phyloP scores from a whole-genome alignment of 371 early-diverging fungal genomes.

The Paraphysoderma sedebokerense region DNA sequence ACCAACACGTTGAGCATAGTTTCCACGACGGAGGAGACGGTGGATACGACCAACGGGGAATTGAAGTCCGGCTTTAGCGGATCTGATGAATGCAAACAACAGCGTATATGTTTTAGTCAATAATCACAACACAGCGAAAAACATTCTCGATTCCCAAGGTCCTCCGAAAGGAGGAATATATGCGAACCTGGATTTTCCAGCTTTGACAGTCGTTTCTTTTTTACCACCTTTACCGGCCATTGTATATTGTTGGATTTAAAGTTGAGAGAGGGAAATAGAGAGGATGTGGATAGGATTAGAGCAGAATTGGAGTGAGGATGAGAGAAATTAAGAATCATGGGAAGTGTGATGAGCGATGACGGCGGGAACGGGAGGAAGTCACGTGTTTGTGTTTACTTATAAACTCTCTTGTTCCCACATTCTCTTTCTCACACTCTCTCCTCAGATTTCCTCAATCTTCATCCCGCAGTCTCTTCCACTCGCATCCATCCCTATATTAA shows the following conservation, averaged over 20 bases:
- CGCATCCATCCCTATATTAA: neutral
- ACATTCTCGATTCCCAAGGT: neutral
- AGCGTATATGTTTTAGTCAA: neutral
- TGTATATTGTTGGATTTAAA: neutral
- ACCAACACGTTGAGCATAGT: conserved; percentile 36
- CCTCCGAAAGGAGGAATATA: neutral
- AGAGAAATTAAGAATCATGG: too few species aligned
- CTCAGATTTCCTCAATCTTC: too few species aligned
- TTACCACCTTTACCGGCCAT: neutral
- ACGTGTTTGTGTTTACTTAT: too few species aligned
- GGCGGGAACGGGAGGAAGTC: too few species aligned
- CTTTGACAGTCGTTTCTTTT: neutral
- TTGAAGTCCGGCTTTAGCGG: conserved; percentile 7
- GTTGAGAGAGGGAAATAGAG: neutral
- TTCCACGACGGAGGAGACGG: conserved; percentile 22
- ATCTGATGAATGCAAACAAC: too few species aligned
- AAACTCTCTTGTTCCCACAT: too few species aligned
- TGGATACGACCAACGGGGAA: conserved; percentile 11
- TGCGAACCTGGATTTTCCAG: neutral
- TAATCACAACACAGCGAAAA: neutral
- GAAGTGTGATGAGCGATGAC: too few species aligned
- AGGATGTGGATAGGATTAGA: too few species aligned
- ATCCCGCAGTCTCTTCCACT: too few species aligned
- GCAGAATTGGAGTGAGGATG: too few species aligned
- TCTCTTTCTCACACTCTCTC: too few species aligned